Conservation (phyloP, 1,139 yeast species). For the Suzukiozyma palmioleophila region DNA sequence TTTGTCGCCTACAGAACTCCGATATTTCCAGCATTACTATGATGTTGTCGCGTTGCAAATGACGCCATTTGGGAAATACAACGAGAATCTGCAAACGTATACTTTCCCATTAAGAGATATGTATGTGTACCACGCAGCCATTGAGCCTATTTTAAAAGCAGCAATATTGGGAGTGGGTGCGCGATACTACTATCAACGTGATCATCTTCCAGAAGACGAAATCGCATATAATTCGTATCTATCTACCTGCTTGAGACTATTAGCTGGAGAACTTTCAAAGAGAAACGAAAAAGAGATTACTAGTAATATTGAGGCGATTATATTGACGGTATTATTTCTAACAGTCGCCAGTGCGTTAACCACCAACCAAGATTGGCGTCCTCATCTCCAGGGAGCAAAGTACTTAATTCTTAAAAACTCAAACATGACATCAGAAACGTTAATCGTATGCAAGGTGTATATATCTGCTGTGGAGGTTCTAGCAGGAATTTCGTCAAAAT, state of each 20-base stretch:
- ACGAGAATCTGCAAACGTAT: slow-evolving; percentile 17
- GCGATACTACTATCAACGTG: slow-evolving; percentile 29
- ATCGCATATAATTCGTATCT: slow-evolving; percentile 55
- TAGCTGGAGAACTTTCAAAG: slow-evolving; percentile 32
- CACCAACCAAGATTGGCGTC: slow-evolving; percentile 63
- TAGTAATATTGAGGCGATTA: slow-evolving; percentile 56
- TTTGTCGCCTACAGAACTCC: slow-evolving; percentile 4
- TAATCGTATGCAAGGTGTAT: slow-evolving; percentile 62
- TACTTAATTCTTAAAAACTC: slow-evolving; percentile 51
- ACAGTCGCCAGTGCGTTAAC: slow-evolving; percentile 66
- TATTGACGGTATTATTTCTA: slow-evolving; percentile 55
- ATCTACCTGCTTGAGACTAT: slow-evolving; percentile 48
- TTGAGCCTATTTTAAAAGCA: slow-evolving; percentile 53
- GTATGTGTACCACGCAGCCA: slow-evolving; percentile 48
- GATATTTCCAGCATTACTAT: slow-evolving; percentile 49
- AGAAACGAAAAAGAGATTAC: slow-evolving; percentile 17
- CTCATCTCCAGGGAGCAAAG: slow-evolving; percentile 64
- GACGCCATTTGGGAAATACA: slow-evolving; percentile 53
- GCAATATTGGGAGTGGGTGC: slow-evolving; percentile 70
- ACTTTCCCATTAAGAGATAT: slow-evolving; percentile 58
- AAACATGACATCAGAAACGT: slow-evolving; percentile 23
- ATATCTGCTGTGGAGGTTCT: slow-evolving; percentile 57
- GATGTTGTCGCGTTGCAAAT: slow-evolving; percentile 49
- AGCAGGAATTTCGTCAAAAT: slow-evolving; percentile 55
- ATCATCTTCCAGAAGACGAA: slow-evolving; percentile 42